Base-by-base conservation (phyloP, 2,329 filamentous ascomycete genomes). In the Trichoderma atrobrunneum region DNA sequence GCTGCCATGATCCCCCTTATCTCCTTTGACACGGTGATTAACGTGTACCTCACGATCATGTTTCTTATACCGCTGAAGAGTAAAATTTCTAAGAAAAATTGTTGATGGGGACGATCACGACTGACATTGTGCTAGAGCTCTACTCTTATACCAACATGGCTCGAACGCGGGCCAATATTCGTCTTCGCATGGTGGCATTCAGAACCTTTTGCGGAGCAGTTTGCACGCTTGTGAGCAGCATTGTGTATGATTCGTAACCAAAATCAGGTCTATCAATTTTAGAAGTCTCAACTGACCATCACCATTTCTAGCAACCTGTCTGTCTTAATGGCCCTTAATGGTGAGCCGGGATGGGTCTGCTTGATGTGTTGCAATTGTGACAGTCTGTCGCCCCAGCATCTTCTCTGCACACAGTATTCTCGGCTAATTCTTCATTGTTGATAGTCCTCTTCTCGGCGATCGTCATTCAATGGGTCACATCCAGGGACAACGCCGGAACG, bases 361-460 rank as follows among this genome's bases (percentile, higher is more conserved):
- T 83, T 91, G 5, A 88, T 90, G 82, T 89, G 88, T 76, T 92
- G 89, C 77, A 91, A 91, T 76, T 84, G 85, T 73, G 89, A 91
- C 77, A 86, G 88, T 89, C 79, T 76, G 84, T 80, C 30, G 34
- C 72, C 21, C 32, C 16, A 56, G 43, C 39, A 30, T 30, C 30
- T 26, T n/a, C 7, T 64, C 48, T 61, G 11, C 3, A 48, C 16
- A 43, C 18, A 43, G 14, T 21, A 43, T 24, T 18, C 39, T 60
- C 39, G 24, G 7, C 39, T 28, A 43, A 43, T 7, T 39, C 71
- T 21, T 76, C 60, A 30, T 56, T 8, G 24, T 11, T 3, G 32
- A 30, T 36, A 88, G 87, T 90, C 18, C 83, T 90, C 34, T 89
- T 90, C 78, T 88, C 86, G 16, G 86, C 87, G 24, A 76, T 89